Base-by-base conservation (phyloP, 1,284 basidiomycete genomes). In the Neonothopanus nambi region DNA sequence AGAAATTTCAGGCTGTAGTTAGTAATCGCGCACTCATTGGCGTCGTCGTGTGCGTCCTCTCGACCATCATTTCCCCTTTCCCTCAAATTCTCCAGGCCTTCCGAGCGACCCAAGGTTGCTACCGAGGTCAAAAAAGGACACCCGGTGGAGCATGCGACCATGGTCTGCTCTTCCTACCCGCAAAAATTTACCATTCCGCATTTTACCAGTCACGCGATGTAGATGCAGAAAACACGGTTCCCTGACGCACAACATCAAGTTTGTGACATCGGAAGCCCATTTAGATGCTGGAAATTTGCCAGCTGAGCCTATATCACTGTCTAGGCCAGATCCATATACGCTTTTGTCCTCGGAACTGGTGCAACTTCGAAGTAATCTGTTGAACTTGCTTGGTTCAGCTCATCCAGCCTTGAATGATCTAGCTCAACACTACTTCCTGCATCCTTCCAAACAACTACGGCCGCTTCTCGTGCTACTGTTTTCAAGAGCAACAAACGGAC, bases 381-480 rank as follows among this genome's bases (percentile, higher is more conserved):
- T 88, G 57, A 72, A 77, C 56, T 76, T 94, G 50, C 78, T 94
- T 20, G 91, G 90, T 17, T 87, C 85, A 7, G 85, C 87, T 12
- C 86, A 93, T 63, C 85, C 89, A 5, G 78, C 81, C 2, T 79
- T 94, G 52, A 85, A 89, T 57, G 79, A 85, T 37, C 85, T 93
- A 52, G 90, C 91, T 28, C 48, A 49, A 1, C 84, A 91, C 54
- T 93, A 94, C 72, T 93, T 93, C 67, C 76, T 86, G 56, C 80
- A 82, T 48, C 79, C 82, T 5, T 85, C 86, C 9, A 93, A 94
- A 67, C 89, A 93, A 64, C 76, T 94, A n/a, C 79, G 92, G 11
- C 91, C 92, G 2, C 74, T 92, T 59, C 79, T 94, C 54, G 88
- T 94, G 23, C 77, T 94, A 24, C 79, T 94, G 50, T 89, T 93